Evolutionary conservation across 2,329 filamentous ascomycete species (phyloP).

Genomic region (Fusarium redolens): DNA sequence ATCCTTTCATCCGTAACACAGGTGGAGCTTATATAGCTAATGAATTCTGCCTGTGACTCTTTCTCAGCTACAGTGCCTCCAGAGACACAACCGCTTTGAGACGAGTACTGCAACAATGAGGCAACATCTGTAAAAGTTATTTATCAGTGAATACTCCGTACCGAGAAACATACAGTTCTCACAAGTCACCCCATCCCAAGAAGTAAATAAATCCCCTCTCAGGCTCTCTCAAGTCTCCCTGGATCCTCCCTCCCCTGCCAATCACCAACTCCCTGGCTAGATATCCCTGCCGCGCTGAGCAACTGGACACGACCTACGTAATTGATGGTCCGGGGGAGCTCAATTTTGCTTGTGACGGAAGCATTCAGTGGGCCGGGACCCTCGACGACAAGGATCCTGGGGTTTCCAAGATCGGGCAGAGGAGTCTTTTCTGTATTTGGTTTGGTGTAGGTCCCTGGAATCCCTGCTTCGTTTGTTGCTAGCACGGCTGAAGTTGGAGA

Average conservation of each 20-base stretch:
- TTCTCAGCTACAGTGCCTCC: neutral
- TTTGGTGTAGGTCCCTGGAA: constrained; percentile 20
- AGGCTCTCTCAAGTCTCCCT: constrained; percentile 2
- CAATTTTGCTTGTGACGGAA: constrained; percentile 28
- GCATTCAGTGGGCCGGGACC: constrained; percentile 11
- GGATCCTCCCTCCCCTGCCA: constrained; percentile 5
- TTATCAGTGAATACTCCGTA: neutral
- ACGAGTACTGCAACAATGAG: neutral
- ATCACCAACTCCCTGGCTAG: constrained; percentile 13
- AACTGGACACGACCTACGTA: constrained; percentile 36
- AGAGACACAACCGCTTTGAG: neutral
- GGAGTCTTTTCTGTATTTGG: constrained; percentile 18
- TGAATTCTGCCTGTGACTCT: neutral
- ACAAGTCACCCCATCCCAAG: constrained; percentile 23
- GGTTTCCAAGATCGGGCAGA: constrained; percentile 35
- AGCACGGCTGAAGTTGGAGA: constrained; percentile 18
- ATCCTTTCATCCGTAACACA: constrained; percentile 22
- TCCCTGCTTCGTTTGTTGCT: constrained; percentile 25
- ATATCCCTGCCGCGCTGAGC: constrained; percentile 40
- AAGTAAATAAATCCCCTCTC: neutral
- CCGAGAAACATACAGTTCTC: neutral
- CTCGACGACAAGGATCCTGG: constrained; percentile 16
- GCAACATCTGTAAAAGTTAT: neutral
- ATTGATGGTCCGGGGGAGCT: constrained; percentile 38
- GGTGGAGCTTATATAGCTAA: constrained; percentile 1